A percentile compares a stretch with the other conserved stretches of the same genome.
Evolutionary conservation across 495 filamentous ascomycete genomes (phyloP).

Genomic region (Xylaria sp.): DNA sequence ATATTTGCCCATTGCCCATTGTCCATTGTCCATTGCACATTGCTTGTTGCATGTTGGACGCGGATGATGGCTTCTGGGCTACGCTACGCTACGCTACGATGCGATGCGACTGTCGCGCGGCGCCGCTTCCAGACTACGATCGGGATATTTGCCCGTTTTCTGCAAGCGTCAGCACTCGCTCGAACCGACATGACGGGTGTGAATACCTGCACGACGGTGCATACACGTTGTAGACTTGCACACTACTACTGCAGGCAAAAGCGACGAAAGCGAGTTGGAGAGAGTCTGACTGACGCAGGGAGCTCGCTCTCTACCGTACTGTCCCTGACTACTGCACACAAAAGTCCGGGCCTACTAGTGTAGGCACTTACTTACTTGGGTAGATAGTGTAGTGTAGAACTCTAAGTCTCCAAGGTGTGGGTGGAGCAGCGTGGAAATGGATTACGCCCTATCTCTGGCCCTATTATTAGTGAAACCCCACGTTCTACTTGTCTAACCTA

Average conservation of each 20-base stretch:
- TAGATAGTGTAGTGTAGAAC: too few species aligned
- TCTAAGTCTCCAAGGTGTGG: conserved; percentile 5
- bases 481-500: conserved; percentile 11
- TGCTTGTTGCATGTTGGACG: not conserved
- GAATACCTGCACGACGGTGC: conserved; percentile 21
- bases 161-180: conserved; percentile 13
- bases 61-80: not conserved
- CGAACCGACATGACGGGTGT: conserved; percentile 16
- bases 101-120: conserved; percentile 14
- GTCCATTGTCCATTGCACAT: too few species aligned
- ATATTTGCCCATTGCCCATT: too few species aligned
- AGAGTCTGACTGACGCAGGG: not conserved
- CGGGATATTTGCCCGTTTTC: conserved; percentile 19
- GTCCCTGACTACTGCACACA: conserved; percentile 7
- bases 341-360: conserved; percentile 1
- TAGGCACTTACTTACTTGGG: too few species aligned
- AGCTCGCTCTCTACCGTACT: not conserved
- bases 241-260: too few species aligned
- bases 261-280: conserved; percentile 16
- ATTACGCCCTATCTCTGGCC: conserved; percentile 20
- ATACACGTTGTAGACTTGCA: conserved; percentile 13
- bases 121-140: conserved; percentile 14
- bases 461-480: conserved; percentile 24
- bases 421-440: conserved; percentile 14
- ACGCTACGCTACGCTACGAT: not conserved